Evolutionary conservation across 2,329 filamentous ascomycete species (phyloP), one percentile per base, ranked within the genome.

Genomic region (Talaromyces amestolkiae): DNA sequence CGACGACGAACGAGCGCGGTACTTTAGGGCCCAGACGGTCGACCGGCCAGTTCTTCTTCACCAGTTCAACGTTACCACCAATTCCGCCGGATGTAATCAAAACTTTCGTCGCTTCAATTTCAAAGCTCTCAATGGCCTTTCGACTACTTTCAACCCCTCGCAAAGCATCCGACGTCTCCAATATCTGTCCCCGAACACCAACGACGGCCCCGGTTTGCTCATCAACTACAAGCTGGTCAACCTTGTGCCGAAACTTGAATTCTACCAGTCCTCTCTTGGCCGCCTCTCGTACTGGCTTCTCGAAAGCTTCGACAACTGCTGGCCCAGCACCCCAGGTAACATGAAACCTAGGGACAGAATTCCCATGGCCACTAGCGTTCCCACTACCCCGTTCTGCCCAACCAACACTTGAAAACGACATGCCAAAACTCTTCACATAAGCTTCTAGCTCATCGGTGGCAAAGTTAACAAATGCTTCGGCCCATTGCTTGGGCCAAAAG

Each of bases 391-490:
- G 78, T 78, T 88, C 86, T 1, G 86, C 86, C 86, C 86, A 88
- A 31, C 84, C 84, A 1, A 88, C 85, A 64, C 82, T 85, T 58
- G 79, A 71, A 67, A 88, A 87, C 0, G 81, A 78, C 19, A 87
- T 69, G 1, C 86, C 86, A 6, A 79, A 76, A 0, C 75, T 80
- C 69, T 84, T 85, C 67, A 88, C 79, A 66, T 88, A 89, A 27
- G 69, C 67, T 75, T 88, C 86, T 80, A 88, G 82, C 69, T 83
- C 84, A 70, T 85, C 83, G 2, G 83, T 75, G 1, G 86, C 86
- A 72, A 89, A 88, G 74, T 87, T 76, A 62, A 88, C 86, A 74
- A 87, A 88, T 0, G 86, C 86, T 72, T 86, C 82, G n/a, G 86
- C 86, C 86, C 86, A 89, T 59, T 79, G 77, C 9, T 82, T 80